A percentile compares a stretch with the other conserved stretches of the same genome.
Conservation (phyloP, 306 rosid species). For the Quercus cerris region DNA sequence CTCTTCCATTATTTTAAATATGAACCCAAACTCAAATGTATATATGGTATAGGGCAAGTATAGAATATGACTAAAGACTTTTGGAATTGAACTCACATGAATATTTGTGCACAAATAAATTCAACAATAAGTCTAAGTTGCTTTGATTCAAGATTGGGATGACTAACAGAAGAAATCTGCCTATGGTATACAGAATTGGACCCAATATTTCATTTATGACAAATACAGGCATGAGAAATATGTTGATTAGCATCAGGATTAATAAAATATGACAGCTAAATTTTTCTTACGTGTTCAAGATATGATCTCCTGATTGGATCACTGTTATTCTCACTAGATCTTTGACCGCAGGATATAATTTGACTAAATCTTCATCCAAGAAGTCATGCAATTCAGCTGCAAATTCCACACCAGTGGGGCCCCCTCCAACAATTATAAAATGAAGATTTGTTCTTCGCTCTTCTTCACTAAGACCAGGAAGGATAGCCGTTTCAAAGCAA, state of each 20-base stretch:
- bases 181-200: not conserved
- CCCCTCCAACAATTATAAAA: conserved; percentile 96
- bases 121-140: not conserved
- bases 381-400: conserved; percentile 97
- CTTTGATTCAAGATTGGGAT: not conserved
- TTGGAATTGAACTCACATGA: not conserved
- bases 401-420: conserved; percentile 98
- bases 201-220: not conserved
- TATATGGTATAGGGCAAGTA: not conserved
- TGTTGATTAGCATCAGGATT: conserved; percentile 2
- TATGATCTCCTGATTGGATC: conserved; percentile 98
- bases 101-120: not conserved
- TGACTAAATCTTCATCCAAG: conserved; percentile 69
- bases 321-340: conserved; percentile 76
- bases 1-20: not conserved
- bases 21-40: not conserved
- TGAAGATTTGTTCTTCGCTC: conserved; percentile 82
- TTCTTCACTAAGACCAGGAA: conserved; percentile 76
- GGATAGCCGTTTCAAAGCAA: conserved; percentile 87
- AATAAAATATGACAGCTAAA: not conserved
- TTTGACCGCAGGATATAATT: conserved; percentile 66
- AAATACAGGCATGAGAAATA: not conserved
- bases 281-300: conserved; percentile 75
- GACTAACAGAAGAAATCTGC: not conserved
- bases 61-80: not conserved